phyloP scores from a whole-genome alignment of 768 basidiomycete genomes.

The Tricholoma sp. region DNA sequence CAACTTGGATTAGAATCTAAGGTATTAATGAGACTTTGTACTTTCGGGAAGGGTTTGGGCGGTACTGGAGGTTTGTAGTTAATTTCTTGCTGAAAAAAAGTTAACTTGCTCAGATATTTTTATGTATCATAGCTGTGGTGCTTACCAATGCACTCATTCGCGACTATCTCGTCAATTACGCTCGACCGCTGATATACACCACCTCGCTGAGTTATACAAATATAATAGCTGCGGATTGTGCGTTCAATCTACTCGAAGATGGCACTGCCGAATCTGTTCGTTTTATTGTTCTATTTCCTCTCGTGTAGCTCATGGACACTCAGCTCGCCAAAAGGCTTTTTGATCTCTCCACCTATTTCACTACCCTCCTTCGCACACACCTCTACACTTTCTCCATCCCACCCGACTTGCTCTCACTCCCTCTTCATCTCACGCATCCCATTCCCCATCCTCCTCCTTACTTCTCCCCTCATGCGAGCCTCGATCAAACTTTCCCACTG shows the following conservation, averaged over 20 bases:
- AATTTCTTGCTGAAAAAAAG: neutral
- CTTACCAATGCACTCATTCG: conserved; percentile 67
- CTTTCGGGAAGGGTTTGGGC: conserved; percentile 90
- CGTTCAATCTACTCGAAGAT: conserved; percentile 73
- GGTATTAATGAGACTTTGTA: conserved; percentile 77
- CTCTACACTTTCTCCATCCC: conserved; percentile 25
- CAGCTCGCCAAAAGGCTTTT: conserved; percentile 36
- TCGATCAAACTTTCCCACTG: neutral
- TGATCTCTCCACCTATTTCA: conserved; percentile 39
- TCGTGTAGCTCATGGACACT: neutral
- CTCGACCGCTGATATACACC: conserved; percentile 86
- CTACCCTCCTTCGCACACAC: conserved; percentile 25
- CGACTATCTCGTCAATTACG: conserved; percentile 89
- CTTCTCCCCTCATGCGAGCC: neutral
- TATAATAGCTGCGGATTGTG: conserved; percentile 68
- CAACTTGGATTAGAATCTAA: conserved; percentile 63
- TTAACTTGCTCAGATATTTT: neutral
- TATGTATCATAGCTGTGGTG: conserved; percentile 53
- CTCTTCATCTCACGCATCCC: conserved; percentile 22
- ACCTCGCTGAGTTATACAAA: conserved; percentile 77
- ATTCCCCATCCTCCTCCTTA: neutral
- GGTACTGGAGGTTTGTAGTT: conserved; percentile 71
- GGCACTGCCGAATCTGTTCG: conserved; percentile 58
- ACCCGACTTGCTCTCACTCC: conserved; percentile 32
- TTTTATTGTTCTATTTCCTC: conserved; percentile 1